Base-by-base conservation (phyloP, 179 eudicot genomes). In the Beta macrorhiza region DNA sequence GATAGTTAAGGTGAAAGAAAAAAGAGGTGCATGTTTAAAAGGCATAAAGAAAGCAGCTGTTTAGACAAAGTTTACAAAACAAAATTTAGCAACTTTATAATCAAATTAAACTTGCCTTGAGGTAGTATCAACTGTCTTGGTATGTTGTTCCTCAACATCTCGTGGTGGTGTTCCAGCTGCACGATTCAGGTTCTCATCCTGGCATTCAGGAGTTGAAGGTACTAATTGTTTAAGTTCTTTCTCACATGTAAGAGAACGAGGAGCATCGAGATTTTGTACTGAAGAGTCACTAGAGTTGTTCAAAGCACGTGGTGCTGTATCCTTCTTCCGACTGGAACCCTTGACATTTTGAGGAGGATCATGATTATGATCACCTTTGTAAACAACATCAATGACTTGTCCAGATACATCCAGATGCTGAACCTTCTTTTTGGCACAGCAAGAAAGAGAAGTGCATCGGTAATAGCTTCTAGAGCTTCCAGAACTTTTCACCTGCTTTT, bases 391-490 rank as follows among this genome's bases (percentile, higher is more conserved):
- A 29, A 83, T 69, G 25, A 91, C 72, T 77, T 49, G 81, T 67
- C 86, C 88, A 15, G 89, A 86, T 61, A 25, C 72, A 79, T 92
- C 92, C 80, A 85, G 81, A 80, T 90, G 89, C 80, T 87, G 94
- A 72, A 91, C 91, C 83, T 91, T 92, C 84, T 93, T 93, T 85
- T 92, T 93, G 20, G 92, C 97, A 72, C n/a, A 42, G 78, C 98
- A 93, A 62, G 86, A 79, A 15, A 77, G 59, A 78, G 85, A 59
- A 29, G 91, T 87, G 84, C 94, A 91, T 81, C 91, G 83, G 75
- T 90, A 95, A 83, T 95, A 95, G 87, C 98, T 95, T 78, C 98
- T 85, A n/a, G 92, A 93, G 83, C 95, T 95, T 79, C 91, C 91
- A 45, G 97, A 91, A 82, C 88, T 87, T 88, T 93, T 95, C 79